Conservation (phyloP, 2,329 filamentous ascomycete genomes). For the Tolypocladium paradoxum region DNA sequence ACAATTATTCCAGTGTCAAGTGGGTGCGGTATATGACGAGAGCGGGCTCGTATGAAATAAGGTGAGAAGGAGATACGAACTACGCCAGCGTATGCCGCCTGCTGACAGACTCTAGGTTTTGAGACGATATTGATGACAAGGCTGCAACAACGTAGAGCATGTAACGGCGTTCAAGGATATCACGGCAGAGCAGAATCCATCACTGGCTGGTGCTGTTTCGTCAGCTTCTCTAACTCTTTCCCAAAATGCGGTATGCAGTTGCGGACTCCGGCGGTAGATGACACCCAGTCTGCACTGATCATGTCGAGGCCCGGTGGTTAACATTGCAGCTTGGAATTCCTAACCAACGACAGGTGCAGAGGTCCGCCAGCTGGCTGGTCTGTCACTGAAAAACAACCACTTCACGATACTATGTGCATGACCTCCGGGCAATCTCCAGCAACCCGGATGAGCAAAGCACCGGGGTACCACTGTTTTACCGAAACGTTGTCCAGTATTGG, state of each 20-base stretch:
- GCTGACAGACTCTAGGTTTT: constrained; percentile 21
- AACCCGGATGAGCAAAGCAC: not conserved
- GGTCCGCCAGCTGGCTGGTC: too few relatives aligned
- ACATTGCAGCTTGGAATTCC: not conserved
- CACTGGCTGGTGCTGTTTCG: not conserved
- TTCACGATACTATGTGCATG: not conserved
- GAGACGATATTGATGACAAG: constrained; percentile 6
- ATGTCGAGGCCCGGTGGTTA: too few relatives aligned
- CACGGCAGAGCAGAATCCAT: constrained; percentile 1
- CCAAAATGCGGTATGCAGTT: not conserved
- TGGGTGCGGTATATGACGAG: constrained; percentile 99
- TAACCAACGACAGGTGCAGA: not conserved
- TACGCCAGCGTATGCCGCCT: too few relatives aligned
- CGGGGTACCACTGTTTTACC: not conserved
- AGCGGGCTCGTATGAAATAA: constrained; percentile 93
- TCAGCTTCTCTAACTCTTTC: not conserved
- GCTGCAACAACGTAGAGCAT: constrained; percentile 2
- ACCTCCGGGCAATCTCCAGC: not conserved
- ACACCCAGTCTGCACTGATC: not conserved
- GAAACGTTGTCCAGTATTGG: not conserved
- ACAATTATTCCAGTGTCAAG: constrained; percentile 96
- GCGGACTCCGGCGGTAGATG: not conserved
- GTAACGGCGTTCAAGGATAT: constrained; percentile 7
- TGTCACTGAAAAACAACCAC: not conserved
- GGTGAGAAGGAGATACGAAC: constrained; percentile 35